Conservation (phyloP, 441 rosid genomes). For the Codiaeum variegatum region DNA sequence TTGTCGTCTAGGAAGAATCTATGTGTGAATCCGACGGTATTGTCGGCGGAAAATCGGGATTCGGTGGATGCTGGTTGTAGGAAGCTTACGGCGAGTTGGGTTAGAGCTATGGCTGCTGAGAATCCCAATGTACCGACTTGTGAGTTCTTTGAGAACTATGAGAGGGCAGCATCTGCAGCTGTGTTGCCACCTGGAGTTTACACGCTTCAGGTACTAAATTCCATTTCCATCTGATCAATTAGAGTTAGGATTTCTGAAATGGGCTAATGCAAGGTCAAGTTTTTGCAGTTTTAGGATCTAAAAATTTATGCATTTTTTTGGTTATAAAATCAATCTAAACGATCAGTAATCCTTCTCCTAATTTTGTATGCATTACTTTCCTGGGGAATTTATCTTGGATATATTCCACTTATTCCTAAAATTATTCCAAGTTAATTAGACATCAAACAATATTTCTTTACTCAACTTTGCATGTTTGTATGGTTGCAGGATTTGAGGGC, state of each 20-base stretch:
- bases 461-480: constrained; percentile 11
- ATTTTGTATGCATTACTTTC: constrained; percentile 1
- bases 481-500: constrained; percentile 65
- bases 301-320: background rate
- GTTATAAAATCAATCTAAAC: background rate
- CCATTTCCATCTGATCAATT: background rate
- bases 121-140: constrained; percentile 74
- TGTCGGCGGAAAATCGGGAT: constrained; percentile 81
- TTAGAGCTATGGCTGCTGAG: constrained; percentile 68
- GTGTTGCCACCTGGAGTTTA: constrained; percentile 93
- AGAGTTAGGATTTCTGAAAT: background rate
- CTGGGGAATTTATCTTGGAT: background rate
- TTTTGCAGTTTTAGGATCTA: background rate
- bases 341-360: background rate
- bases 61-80: constrained; percentile 93
- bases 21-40: constrained; percentile 68
- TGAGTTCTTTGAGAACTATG: constrained; percentile 78
- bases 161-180: constrained; percentile 65
- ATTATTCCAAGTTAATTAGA: background rate
- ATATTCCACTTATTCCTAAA: background rate
- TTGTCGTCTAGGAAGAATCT: constrained; percentile 86
- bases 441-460: background rate
- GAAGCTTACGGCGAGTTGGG: constrained; percentile 89
- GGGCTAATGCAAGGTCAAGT: background rate
- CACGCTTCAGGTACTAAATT: constrained; percentile 60